Evolutionary conservation across 768 basidiomycete genomes (phyloP).

Genomic region (Tricholoma terreum): DNA sequence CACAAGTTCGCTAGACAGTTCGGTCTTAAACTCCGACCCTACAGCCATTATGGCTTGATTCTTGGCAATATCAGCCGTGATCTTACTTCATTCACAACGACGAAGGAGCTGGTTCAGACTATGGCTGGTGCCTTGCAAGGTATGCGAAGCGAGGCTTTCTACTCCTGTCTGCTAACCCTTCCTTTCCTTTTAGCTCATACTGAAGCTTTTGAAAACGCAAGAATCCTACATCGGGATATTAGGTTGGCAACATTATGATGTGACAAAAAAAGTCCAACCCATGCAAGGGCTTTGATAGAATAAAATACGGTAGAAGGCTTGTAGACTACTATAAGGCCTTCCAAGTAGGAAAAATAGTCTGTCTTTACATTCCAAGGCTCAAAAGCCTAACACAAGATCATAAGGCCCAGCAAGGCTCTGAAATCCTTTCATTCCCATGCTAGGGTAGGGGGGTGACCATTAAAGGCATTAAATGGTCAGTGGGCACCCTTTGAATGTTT

Average conservation of each 20-base stretch:
- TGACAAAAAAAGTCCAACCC: too few relatives aligned
- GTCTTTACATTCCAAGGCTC: too few relatives aligned
- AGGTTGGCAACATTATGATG: constrained; percentile 7
- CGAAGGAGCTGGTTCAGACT: background rate
- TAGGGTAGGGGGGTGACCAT: too few relatives aligned
- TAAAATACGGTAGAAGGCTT: too few relatives aligned
- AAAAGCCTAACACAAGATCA: too few relatives aligned
- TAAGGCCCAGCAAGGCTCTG: too few relatives aligned
- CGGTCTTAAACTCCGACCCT: constrained; percentile 1
- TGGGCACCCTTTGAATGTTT: too few relatives aligned
- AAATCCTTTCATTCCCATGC: too few relatives aligned
- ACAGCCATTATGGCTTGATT: constrained; percentile 1
- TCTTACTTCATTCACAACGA: background rate
- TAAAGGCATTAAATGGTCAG: too few relatives aligned
- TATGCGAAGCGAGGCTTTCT: background rate
- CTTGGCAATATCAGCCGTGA: background rate
- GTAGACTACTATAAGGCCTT: too few relatives aligned
- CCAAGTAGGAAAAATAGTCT: too few relatives aligned
- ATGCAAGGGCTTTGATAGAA: too few relatives aligned
- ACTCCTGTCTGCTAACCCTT: background rate
- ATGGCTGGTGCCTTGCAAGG: background rate
- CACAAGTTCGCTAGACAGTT: background rate
- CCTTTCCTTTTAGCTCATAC: background rate
- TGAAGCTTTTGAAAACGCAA: constrained; percentile 7
- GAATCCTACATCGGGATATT: constrained; percentile 6